Conservation (phyloP, 768 basidiomycete genomes). For the Boletus barrowsii region DNA sequence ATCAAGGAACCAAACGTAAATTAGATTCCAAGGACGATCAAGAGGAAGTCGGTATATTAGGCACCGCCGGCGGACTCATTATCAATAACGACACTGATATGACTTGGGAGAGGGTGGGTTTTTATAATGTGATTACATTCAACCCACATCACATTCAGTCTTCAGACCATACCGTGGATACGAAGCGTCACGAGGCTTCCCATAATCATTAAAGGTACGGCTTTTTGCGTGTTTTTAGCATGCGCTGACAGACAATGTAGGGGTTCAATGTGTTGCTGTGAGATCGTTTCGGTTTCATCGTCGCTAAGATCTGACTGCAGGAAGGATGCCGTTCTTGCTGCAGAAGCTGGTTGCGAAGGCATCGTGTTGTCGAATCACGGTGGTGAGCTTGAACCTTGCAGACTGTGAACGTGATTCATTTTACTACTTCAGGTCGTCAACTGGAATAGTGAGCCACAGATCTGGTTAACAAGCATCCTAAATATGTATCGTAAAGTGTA, state of each 20-base stretch:
- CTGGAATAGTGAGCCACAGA: slow-evolving; percentile 62
- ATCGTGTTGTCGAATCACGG: slow-evolving; percentile 92
- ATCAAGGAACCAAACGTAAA: slow-evolving; percentile 27
- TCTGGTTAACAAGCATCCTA: not conserved
- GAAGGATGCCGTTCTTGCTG: slow-evolving; percentile 84
- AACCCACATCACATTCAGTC: not conserved
- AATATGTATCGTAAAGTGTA: slow-evolving; percentile 28
- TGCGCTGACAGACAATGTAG: slow-evolving; percentile 32
- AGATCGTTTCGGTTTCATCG: not conserved
- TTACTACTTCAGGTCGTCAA: slow-evolving; percentile 52
- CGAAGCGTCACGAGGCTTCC: slow-evolving; percentile 66
- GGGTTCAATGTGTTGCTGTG: slow-evolving; percentile 74
- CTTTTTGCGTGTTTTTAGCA: not conserved
- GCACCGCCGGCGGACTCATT: slow-evolving; percentile 67
- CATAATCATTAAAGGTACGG: slow-evolving; percentile 68
- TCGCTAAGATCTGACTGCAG: slow-evolving; percentile 10
- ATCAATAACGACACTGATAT: slow-evolving; percentile 69
- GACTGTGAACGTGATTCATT: not conserved
- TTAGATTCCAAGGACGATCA: slow-evolving; percentile 26
- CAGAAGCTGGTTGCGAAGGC: slow-evolving; percentile 80
- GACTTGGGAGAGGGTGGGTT: slow-evolving; percentile 67
- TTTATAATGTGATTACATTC: not conserved
- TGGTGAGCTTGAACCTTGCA: slow-evolving; percentile 39
- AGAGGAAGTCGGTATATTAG: slow-evolving; percentile 42
- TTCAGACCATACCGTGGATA: slow-evolving; percentile 74